Percentiles rank a stretch among this genome's conserved stretches.
phyloP scores from a whole-genome alignment of 805 yeast genomes.

The Metschnikowia gruessii region DNA sequence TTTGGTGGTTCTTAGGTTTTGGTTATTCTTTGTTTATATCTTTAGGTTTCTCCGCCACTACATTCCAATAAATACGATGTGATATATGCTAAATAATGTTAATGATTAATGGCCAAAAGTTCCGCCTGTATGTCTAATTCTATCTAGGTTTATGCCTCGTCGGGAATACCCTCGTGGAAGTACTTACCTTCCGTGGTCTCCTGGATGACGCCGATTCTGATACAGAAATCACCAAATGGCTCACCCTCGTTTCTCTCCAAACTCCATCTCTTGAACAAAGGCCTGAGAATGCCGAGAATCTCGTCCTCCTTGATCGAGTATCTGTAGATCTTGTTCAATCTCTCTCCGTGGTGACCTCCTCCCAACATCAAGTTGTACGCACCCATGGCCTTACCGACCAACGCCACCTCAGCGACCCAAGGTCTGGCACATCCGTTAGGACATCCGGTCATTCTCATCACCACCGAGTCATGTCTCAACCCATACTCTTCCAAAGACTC shows the following conservation, averaged over 20 bases:
- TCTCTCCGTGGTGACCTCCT: constrained; percentile 92
- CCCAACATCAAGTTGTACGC: constrained; percentile 93
- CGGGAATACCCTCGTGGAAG: constrained; percentile 93
- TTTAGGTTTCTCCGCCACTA: too few relatives aligned
- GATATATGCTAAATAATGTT: not conserved
- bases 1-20: too few relatives aligned
- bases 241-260: constrained; percentile 87
- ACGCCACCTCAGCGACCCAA: constrained; percentile 94
- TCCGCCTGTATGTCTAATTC: not conserved
- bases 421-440: constrained; percentile 99
- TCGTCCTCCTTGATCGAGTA: constrained; percentile 90
- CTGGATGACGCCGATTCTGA: constrained; percentile 82
- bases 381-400: constrained; percentile 92
- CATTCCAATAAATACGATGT: not conserved
- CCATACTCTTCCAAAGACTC: constrained; percentile 88
- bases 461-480: constrained; percentile 87
- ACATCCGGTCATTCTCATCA: constrained; percentile 98
- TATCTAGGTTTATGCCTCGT: constrained; percentile 48
- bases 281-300: constrained; percentile 70
- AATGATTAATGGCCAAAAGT: not conserved
- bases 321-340: constrained; percentile 85
- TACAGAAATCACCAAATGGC: constrained; percentile 91
- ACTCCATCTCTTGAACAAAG: constrained; percentile 92
- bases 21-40: too few relatives aligned
- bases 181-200: constrained; percentile 88